phyloP scores from a whole-genome alignment of 805 yeast genomes.

The Saccharomycopsis sp. region DNA sequence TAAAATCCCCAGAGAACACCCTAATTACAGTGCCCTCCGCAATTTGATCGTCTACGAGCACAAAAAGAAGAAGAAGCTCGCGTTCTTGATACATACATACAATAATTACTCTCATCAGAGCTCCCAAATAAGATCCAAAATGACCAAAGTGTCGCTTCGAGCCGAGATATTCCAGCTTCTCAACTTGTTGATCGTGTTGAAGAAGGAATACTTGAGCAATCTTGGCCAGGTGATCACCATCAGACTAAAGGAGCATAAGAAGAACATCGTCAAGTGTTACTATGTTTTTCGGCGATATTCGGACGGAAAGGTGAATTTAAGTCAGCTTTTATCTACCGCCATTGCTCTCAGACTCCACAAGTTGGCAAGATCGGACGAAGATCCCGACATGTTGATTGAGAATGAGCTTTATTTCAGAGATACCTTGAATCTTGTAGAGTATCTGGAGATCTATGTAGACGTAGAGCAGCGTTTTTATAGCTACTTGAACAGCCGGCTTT shows the following conservation, averaged over 20 bases:
- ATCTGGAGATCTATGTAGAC: conserved; percentile 5
- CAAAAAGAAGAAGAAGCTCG: not conserved
- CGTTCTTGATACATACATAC: not conserved
- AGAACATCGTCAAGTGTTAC: conserved; percentile 2
- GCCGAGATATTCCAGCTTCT: not conserved
- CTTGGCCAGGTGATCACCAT: not conserved
- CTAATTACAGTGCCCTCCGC: conserved; percentile 1
- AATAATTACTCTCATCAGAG: not conserved
- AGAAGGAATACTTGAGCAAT: not conserved
- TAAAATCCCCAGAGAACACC: conserved; percentile 2
- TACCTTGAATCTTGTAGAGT: conserved; percentile 20
- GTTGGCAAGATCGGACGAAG: conserved; percentile 14
- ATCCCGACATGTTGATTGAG: conserved; percentile 25
- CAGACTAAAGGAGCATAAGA: not conserved
- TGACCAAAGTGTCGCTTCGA: not conserved
- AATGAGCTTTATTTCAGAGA: conserved; percentile 26
- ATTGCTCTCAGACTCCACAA: conserved; percentile 11
- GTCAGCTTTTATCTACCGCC: conserved; percentile 3
- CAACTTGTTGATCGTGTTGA: not conserved
- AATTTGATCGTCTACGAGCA: conserved; percentile 1
- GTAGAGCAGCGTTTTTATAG: not conserved
- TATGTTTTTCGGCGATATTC: conserved; percentile 14
- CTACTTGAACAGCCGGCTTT: not conserved
- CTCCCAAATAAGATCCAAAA: not conserved
- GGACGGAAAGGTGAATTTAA: conserved; percentile 18